Evolutionary conservation across 2,329 filamentous ascomycete genomes (phyloP), one percentile per base, ranked within the genome.

Genomic region (Aspergillus glaucus): DNA sequence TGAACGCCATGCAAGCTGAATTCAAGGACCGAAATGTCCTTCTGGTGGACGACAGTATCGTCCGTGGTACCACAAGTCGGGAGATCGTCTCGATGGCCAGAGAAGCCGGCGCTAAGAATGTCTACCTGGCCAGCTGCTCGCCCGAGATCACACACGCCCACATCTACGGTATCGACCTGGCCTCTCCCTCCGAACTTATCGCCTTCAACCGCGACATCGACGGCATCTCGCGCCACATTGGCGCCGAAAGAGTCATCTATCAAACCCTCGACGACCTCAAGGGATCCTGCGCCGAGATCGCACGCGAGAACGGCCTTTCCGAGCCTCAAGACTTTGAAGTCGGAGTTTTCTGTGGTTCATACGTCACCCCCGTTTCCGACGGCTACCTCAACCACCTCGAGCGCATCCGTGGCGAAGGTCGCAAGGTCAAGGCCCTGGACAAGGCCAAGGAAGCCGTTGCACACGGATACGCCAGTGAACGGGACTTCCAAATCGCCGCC

Each of bases 281-380:
- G 62, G 81, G 78, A 26, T 83, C 90, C 0, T 96, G 91, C 62
- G 79, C 83, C 1, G 84, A 89, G 56, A 79, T 88, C 3, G 84
- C 82, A 4, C 59, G 60, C 30, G 68, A 52, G 78, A 82, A 45
- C 72, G 79, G 48, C 70, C 79, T 52, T 72, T 74, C 30, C 65
- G 80, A 59, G 75, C 72, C 71, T 4, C 58, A 79, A 54, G 75
- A 85, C 48, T 96, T 96, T 57, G 92, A 97, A 65, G 84, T 94
- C 2, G 91, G 92, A 47, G 91, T 96, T 7, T 96, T 97, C 73
- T 89, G 84, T 62, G 92, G 92, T 42, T 82, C 84, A 55, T 96
- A 96, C 68, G 78, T 88, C 52, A 96, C 92, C 0, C 82, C 82
- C 0, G 86, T 96, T 1, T 80, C 85, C 1, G 79, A 84, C 6